A percentile compares a stretch with the other conserved stretches of the same genome.
phyloP scores from a whole-genome alignment of 306 rosid genomes.

The Gynostemma pentaphyllum region DNA sequence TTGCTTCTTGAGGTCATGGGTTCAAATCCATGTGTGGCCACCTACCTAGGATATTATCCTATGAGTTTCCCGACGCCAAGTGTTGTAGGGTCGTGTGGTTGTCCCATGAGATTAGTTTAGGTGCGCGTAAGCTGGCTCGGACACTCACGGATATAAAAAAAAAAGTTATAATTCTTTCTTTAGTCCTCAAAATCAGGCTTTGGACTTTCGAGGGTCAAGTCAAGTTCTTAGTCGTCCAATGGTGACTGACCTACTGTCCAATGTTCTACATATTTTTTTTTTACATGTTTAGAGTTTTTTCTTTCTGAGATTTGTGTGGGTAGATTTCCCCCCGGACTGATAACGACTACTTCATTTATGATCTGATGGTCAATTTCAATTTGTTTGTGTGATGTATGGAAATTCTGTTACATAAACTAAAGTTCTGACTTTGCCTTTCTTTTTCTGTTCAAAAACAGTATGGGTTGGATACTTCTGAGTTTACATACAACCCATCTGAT shows the following conservation, averaged over 20 bases:
- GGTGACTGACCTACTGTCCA: background rate
- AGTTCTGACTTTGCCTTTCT: background rate
- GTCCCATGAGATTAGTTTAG: no score
- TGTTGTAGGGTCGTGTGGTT: no score
- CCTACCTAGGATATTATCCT: no score
- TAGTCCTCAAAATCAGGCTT: background rate
- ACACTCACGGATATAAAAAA: no score
- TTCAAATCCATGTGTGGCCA: no score
- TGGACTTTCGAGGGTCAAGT: background rate
- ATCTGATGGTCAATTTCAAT: background rate
- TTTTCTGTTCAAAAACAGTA: constrained; percentile 39
- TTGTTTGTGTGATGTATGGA: background rate
- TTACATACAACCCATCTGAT: constrained; percentile 92
- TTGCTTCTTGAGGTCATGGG: no score
- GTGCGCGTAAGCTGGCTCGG: no score
- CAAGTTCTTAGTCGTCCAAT: background rate
- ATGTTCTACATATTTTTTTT: background rate
- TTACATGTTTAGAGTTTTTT: background rate
- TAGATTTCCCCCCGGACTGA: background rate
- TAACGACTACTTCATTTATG: background rate
- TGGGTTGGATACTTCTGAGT: constrained; percentile 91
- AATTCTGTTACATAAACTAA: background rate
- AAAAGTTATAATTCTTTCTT: no score
- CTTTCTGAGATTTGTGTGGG: background rate
- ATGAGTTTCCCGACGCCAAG: no score